These are phyloP conservation scores for Allomyces arbusculus DNA, from an alignment of 192 early-diverging fungal species.

Conservation along the genomic window DNA sequence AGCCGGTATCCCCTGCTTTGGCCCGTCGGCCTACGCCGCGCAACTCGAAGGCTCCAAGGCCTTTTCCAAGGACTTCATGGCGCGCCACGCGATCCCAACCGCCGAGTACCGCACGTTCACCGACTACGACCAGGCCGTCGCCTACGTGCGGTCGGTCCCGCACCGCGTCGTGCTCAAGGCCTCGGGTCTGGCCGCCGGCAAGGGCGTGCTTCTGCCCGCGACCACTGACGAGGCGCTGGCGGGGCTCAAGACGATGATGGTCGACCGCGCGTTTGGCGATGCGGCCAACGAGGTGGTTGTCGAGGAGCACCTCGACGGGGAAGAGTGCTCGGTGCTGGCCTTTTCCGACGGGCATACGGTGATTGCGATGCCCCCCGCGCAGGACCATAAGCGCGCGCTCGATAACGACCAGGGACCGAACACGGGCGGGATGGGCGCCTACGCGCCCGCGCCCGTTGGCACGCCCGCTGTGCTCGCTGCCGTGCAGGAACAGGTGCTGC, in stretches of 20 bases:
- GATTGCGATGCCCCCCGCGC: slow-evolving; percentile 70
- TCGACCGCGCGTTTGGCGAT: slow-evolving; percentile 67
- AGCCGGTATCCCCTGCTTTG: slow-evolving; percentile 82
- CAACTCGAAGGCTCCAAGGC: slow-evolving; percentile 94
- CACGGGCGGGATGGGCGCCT: slow-evolving; percentile 98
- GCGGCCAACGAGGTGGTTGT: slow-evolving; percentile 85
- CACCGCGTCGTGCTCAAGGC: slow-evolving; percentile 57
- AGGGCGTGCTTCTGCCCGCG: slow-evolving; percentile 83
- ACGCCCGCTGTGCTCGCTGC: slow-evolving; percentile 47
- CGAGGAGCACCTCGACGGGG: slow-evolving; percentile 81
- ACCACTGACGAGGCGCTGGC: slow-evolving; percentile 65
- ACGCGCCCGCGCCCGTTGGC: slow-evolving; percentile 85
- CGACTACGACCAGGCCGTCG: slow-evolving; percentile 44
- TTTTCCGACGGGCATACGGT: slow-evolving; percentile 92
- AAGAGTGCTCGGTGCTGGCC: slow-evolving; percentile 81
- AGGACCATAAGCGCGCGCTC: slow-evolving; percentile 96
- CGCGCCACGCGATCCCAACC: slow-evolving; percentile 84
- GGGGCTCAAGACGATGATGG: slow-evolving; percentile 75
- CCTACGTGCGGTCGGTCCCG: slow-evolving; percentile 32
- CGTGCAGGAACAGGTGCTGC: slow-evolving; percentile 58
- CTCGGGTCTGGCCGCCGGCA: slow-evolving; percentile 91
- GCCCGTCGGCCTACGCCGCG: slow-evolving; percentile 73
- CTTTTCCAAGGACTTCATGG: slow-evolving; percentile 98
- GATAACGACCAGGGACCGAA: slow-evolving; percentile 86
- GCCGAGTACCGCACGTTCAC: slow-evolving; percentile 79